These are phyloP conservation scores for Homolaphlyctis polyrhiza DNA, from an alignment of 371 early-diverging fungal genomes.

Conservation along the genomic window DNA sequence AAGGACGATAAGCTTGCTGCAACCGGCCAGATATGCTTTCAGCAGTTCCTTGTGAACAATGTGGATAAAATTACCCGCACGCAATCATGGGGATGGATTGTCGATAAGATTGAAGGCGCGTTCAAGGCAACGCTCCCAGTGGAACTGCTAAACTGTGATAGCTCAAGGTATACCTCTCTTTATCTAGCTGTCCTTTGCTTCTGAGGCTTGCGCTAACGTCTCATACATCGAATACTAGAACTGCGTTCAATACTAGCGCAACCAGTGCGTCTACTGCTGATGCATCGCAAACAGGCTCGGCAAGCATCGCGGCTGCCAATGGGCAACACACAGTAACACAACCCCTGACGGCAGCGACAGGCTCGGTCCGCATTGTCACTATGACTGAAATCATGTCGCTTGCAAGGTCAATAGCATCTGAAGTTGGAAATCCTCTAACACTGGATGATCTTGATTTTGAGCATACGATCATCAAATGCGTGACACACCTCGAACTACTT, in stretches of 20 bases:
- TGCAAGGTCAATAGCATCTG: slow-evolving; percentile 18
- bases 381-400: slow-evolving; percentile 14
- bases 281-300: slow-evolving; percentile 7
- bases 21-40: slow-evolving; percentile 46
- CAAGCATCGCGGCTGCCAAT: slow-evolving; percentile 3
- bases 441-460: slow-evolving; percentile 44
- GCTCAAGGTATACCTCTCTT: no score
- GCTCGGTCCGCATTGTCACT: slow-evolving; percentile 5
- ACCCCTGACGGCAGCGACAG: slow-evolving; percentile 3
- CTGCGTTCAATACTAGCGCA: not conserved
- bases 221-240: no score
- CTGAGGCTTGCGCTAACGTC: no score
- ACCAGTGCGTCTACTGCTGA: slow-evolving; percentile 4
- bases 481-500: slow-evolving; percentile 45
- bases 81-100: slow-evolving; percentile 29
- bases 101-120: slow-evolving; percentile 30
- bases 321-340: slow-evolving; percentile 1
- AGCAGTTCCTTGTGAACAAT: slow-evolving; percentile 38
- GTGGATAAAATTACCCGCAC: slow-evolving; percentile 23
- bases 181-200: no score
- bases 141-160: slow-evolving; percentile 34
- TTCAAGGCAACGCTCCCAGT: slow-evolving; percentile 36
- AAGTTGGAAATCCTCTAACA: slow-evolving; percentile 16
- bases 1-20: slow-evolving; percentile 43
- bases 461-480: slow-evolving; percentile 46